These are phyloP conservation scores for Massariosphaeria phaeospora DNA, from an alignment of 495 filamentous ascomycete species.

Conservation along the genomic window DNA sequence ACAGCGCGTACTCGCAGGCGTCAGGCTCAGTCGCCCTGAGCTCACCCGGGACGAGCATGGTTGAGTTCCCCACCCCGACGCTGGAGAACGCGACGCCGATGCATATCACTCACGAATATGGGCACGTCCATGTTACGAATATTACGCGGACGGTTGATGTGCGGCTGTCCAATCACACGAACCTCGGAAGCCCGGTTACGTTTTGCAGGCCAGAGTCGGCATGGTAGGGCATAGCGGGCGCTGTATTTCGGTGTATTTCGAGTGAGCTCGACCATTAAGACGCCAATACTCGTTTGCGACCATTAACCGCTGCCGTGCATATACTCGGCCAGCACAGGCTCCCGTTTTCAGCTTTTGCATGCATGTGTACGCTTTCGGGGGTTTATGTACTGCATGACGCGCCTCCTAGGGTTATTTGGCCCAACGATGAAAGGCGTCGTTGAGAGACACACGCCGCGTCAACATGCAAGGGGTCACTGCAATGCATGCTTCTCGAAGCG, in stretches of 20 bases:
- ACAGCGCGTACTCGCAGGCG: no score
- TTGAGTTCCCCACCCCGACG: no score
- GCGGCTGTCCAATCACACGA: constrained; percentile 4
- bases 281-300: background rate
- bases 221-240: background rate
- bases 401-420: no score
- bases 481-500: no score
- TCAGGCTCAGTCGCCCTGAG: no score
- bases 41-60: no score
- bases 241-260: background rate
- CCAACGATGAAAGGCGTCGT: no score
- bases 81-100: background rate
- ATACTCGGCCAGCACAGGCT: background rate
- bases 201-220: background rate
- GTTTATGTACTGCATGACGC: no score
- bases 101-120: background rate
- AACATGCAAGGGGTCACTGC: no score
- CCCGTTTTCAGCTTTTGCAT: background rate
- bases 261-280: no score
- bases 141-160: constrained; percentile 9
- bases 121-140: no score
- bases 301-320: background rate
- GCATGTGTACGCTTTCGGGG: background rate
- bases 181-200: background rate
- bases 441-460: no score